Evolutionary conservation across 352 stramenopile species (phyloP).

Genomic region (Phytophthora sansomeana): DNA sequence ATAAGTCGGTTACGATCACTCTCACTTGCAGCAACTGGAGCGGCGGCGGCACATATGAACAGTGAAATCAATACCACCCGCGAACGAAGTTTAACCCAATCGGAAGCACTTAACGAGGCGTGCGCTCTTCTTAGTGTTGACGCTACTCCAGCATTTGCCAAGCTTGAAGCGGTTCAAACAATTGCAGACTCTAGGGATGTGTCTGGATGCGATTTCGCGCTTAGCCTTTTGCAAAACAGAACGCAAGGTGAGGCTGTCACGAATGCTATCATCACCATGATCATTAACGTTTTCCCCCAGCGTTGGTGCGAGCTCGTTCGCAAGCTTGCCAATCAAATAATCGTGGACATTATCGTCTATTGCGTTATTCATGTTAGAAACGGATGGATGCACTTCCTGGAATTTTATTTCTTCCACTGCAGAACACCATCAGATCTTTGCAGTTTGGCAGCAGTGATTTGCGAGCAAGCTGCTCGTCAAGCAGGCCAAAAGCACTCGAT

Average conservation of each 20-base stretch:
- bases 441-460: conserved; percentile 48
- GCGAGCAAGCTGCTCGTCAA: conserved; percentile 50
- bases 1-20: conserved; percentile 59
- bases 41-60: conserved; percentile 13
- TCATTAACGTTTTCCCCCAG: conserved; percentile 59
- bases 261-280: conserved; percentile 61
- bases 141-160: conserved; percentile 42
- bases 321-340: conserved; percentile 64
- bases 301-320: conserved; percentile 51
- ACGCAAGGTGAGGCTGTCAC: conserved; percentile 46
- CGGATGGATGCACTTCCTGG: conserved; percentile 84
- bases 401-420: conserved; percentile 78
- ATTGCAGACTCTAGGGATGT: conserved; percentile 55
- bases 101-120: conserved; percentile 58
- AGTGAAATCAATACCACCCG: conserved; percentile 10
- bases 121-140: conserved; percentile 68
- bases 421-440: conserved; percentile 53
- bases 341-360: conserved; percentile 77
- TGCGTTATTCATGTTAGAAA: conserved; percentile 76
- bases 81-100: conserved; percentile 33
- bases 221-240: conserved; percentile 64
- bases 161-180: conserved; percentile 63
- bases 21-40: conserved; percentile 26
- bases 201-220: conserved; percentile 60
- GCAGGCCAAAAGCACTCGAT: conserved; percentile 25